Evolutionary conservation across 495 filamentous ascomycete genomes (phyloP).

Genomic region (Evernia prunastri): DNA sequence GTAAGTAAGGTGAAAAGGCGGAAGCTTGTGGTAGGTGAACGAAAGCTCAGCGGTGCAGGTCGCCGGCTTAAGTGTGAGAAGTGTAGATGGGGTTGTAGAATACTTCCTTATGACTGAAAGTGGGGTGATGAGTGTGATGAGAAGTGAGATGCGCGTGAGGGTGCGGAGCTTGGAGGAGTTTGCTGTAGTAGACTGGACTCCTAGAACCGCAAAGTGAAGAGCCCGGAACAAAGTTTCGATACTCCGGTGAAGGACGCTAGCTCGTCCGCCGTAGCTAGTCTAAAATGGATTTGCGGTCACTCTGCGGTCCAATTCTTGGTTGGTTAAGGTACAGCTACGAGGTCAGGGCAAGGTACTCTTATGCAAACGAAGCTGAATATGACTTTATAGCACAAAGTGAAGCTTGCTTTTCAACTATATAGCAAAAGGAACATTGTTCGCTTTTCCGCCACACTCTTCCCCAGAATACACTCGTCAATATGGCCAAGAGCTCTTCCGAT

Average conservation of each 20-base stretch:
- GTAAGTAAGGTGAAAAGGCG: slow-evolving; percentile 26
- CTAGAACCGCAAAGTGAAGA: slow-evolving; percentile 5
- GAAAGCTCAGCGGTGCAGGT: slow-evolving; percentile 46
- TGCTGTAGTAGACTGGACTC: not conserved
- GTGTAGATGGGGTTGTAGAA: not conserved
- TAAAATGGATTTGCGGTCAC: not conserved
- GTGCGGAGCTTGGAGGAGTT: slow-evolving; percentile 1
- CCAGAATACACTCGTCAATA: not conserved
- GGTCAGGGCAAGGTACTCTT: not conserved
- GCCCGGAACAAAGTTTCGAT: slow-evolving; percentile 4
- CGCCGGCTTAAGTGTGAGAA: slow-evolving; percentile 28
- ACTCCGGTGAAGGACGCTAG: not conserved
- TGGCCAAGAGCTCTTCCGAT: not conserved
- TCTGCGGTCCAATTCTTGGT: not conserved
- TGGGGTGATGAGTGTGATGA: slow-evolving; percentile 5
- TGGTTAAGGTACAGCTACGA: too few relatives aligned
- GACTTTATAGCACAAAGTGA: not conserved
- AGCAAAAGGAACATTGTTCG: not conserved
- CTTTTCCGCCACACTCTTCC: not conserved
- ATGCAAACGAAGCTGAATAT: not conserved
- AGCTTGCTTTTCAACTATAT: not conserved
- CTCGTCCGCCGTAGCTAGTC: too few relatives aligned
- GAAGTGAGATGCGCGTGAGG: slow-evolving; percentile 10
- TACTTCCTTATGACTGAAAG: not conserved
- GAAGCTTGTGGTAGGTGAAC: not conserved